Evolutionary conservation across 805 yeast species (phyloP), one percentile per base, ranked within the genome.

Genomic region (Naumovozyma baii): DNA sequence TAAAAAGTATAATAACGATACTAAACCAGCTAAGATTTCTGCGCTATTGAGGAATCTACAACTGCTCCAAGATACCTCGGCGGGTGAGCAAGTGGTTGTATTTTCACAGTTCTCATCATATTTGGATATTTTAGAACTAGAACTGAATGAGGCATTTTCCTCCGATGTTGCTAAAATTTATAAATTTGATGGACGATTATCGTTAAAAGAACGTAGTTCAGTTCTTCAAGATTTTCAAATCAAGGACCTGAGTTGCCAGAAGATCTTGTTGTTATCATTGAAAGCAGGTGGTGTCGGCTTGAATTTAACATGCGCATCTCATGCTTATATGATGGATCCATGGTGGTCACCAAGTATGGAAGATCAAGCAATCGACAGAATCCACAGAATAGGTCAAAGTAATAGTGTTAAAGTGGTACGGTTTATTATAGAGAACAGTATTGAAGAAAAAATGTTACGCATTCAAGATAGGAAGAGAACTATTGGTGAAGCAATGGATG

Each of bases 311-410:
- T 76, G 80, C 37, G 95, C 96, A 0, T 80, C 84, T 0, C 70
- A 74, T 28, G 96, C 94, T 2, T 86, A 78, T 50, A 70, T 88
- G 74, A 81, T 90, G 85, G 96, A 88, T 53, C 96, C 96, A 0
- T 88, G 95, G 92, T 88, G 96, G 96, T 83, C 92, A 22, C 94
- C 85, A 34, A 84, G 94, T 36, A 76, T 81, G 39, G 95, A 86
- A 52, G 85, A 83, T 37, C 96, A 86, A 58, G 95, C 95, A 0
- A 83, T 87, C 43, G 95, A 87, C 61, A 66, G 97, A 51, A 73
- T 90, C 14, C 96, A 88, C 55, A 72, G 97, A 49, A 83, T 90
- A 54, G 96, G 97, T 0, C 97, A 88, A 55, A 65, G 66, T 9
- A 73, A 69, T 18, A 70, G 70, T 32, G 96, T 90, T 12, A 75